Evolutionary conservation across 2,329 filamentous ascomycete genomes (phyloP).

Genomic region (Truncatella angustata): DNA sequence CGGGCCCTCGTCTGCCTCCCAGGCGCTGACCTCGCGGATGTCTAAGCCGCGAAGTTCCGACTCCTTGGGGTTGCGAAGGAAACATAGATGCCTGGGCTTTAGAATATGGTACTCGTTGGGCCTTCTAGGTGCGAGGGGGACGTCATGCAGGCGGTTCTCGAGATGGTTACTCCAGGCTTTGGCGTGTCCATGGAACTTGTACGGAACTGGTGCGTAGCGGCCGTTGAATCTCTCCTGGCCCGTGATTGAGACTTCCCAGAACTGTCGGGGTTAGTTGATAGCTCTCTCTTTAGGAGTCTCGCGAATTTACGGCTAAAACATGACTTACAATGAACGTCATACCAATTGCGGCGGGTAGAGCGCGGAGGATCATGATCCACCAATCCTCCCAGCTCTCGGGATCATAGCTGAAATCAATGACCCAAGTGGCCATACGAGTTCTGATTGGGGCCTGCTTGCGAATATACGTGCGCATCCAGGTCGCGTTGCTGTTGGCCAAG

Average conservation of each 20-base stretch:
- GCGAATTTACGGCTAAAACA: not conserved
- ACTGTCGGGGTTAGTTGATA: not conserved
- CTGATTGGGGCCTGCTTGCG: slow-evolving; percentile 12
- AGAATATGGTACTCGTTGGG: slow-evolving; percentile 15
- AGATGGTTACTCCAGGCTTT: slow-evolving; percentile 18
- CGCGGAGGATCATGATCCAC: slow-evolving; percentile 7
- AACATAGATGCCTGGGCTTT: slow-evolving; percentile 16
- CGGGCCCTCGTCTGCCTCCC: slow-evolving; percentile 11
- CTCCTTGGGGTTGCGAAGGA: slow-evolving; percentile 11
- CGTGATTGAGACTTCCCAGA: no score
- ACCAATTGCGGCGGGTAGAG: slow-evolving; percentile 10
- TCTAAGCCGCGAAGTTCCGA: no score
- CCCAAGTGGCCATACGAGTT: slow-evolving; percentile 17
- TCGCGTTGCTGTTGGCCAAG: slow-evolving; percentile 8
- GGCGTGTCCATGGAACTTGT: slow-evolving; percentile 14
- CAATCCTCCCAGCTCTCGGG: slow-evolving; percentile 13
- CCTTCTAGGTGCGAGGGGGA: not conserved
- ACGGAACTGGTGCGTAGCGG: slow-evolving; percentile 14
- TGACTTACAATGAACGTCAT: slow-evolving; percentile 12
- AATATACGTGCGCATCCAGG: slow-evolving; percentile 18
- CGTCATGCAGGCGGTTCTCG: slow-evolving; percentile 10
- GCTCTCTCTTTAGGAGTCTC: not conserved
- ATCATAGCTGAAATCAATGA: slow-evolving; percentile 14
- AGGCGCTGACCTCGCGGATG: slow-evolving; percentile 11
- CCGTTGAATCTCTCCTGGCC: not conserved